Percentiles rank a stretch among this genome's conserved stretches.
phyloP scores from a whole-genome alignment of 2,329 filamentous ascomycete species.

The Cryphonectria parasitica region DNA sequence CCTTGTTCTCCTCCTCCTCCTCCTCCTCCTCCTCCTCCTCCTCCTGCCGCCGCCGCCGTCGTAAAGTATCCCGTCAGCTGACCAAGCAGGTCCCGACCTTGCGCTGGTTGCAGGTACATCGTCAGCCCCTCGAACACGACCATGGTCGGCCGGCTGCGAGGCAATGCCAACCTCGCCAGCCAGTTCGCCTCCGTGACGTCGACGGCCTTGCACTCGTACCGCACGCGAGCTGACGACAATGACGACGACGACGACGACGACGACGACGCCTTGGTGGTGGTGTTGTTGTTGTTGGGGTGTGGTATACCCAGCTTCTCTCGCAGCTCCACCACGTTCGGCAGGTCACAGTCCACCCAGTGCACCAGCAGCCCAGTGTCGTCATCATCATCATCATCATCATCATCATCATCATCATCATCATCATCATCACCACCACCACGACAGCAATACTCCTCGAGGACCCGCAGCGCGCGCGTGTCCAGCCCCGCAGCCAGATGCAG shows the following conservation, averaged over 20 bases:
- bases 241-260: too few relatives aligned
- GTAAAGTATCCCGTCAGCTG: constrained; percentile 21
- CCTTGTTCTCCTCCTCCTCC: too few relatives aligned
- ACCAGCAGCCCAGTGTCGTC: neutral
- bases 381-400: neutral
- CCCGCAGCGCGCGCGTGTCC: constrained; percentile 27
- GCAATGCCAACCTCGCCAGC: constrained; percentile 17
- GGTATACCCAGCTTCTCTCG: constrained; percentile 16
- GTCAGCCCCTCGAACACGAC: constrained; percentile 29
- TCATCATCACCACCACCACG: neutral
- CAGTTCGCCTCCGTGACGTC: constrained; percentile 27
- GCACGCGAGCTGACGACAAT: neutral
- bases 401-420: neutral
- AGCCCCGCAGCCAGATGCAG: constrained; percentile 28
- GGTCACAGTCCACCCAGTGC: constrained; percentile 27
- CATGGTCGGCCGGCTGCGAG: constrained; percentile 15
- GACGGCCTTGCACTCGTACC: constrained; percentile 17
- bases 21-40: too few relatives aligned
- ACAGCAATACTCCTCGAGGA: constrained; percentile 1
- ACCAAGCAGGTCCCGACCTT: constrained; percentile 18
- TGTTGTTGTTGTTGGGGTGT: neutral
- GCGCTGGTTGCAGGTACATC: constrained; percentile 25
- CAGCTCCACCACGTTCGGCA: constrained; percentile 27
- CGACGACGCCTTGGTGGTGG: too few relatives aligned
- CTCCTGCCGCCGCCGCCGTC: neutral